Evolutionary conservation across 2,329 filamentous ascomycete species (phyloP).

Genomic region (Clarireedia paspali): DNA sequence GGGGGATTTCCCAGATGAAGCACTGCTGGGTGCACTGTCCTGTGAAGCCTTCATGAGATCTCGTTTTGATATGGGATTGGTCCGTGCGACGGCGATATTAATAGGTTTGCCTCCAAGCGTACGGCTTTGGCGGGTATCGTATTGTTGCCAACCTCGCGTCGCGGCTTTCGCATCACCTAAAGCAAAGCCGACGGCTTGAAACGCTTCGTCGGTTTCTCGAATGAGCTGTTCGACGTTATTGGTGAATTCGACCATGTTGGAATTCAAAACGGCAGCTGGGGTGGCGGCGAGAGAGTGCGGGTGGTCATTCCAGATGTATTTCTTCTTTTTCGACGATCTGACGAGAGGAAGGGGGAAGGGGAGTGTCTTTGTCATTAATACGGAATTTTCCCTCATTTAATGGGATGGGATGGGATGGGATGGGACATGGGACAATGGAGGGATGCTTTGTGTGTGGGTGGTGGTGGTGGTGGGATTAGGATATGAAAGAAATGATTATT

Average conservation of each 20-base stretch:
- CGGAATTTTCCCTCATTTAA: not conserved
- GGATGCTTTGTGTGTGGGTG: not conserved
- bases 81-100: conserved; percentile 3
- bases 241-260: conserved; percentile 15
- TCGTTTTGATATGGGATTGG: conserved; percentile 14
- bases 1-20: conserved; percentile 20
- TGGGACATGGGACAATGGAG: too few relatives aligned
- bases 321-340: not conserved
- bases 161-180: conserved; percentile 33
- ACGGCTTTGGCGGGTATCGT: not conserved
- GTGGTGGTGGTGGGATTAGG: not conserved
- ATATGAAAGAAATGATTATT: conserved; percentile 3
- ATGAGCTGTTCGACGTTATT: conserved; percentile 37
- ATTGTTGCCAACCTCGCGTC: conserved; percentile 23
- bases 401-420: too few relatives aligned
- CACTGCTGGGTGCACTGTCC: conserved; percentile 10
- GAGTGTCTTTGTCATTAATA: not conserved
- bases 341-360: not conserved
- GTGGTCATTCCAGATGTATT: not conserved
- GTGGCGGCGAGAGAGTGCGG: conserved; percentile 4
- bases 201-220: conserved; percentile 42
- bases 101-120: not conserved
- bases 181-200: conserved; percentile 37
- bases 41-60: conserved; percentile 9
- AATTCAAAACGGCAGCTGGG: conserved; percentile 19